Percentiles rank a stretch among this genome's conserved stretches.
Conservation (phyloP, 1,284 basidiomycete species). For the Cutaneotrichosporon sp. region DNA sequence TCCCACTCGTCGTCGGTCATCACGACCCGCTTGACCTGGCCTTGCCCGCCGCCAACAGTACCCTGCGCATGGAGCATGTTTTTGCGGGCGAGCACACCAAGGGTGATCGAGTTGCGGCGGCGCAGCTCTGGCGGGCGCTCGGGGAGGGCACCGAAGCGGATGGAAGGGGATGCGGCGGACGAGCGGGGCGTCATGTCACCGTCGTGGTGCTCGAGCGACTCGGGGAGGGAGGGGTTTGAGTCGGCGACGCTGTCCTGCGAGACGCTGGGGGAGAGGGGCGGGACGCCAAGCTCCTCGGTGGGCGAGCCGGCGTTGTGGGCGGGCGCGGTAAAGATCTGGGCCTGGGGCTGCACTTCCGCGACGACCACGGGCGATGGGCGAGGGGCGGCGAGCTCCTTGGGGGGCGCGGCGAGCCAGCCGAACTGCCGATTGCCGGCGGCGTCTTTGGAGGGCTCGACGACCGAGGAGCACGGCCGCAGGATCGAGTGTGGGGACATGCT, state of each 20-base stretch:
- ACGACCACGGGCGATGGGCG: not conserved
- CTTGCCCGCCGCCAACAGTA: conserved; percentile 7
- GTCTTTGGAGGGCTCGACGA: conserved; percentile 8
- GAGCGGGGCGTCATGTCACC: conserved; percentile 15
- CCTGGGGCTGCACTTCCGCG: not conserved
- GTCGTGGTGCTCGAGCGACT: not conserved
- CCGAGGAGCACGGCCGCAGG: conserved; percentile 21
- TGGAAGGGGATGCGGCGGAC: conserved; percentile 16
- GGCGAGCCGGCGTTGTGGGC: conserved; percentile 5
- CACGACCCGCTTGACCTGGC: conserved; percentile 30
- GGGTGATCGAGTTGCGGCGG: conserved; percentile 47
- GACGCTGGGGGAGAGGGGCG: not conserved
- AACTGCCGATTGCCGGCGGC: conserved; percentile 3
- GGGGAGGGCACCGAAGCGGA: conserved; percentile 25
- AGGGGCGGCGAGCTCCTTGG: not conserved
- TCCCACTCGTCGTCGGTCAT: conserved; percentile 53
- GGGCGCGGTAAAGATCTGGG: not conserved
- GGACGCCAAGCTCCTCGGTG: not conserved
- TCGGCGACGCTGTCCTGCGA: conserved; percentile 1
- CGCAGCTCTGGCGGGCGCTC: conserved; percentile 43
- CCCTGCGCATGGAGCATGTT: conserved; percentile 44
- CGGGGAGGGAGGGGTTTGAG: not conserved
- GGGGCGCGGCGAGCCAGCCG: conserved; percentile 9
- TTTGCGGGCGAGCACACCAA: conserved; percentile 48
- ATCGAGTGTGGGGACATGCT: conserved; percentile 15